Evolutionary conservation across 2,329 filamentous ascomycete species (phyloP).

Genomic region (Epichloe aotearoae): DNA sequence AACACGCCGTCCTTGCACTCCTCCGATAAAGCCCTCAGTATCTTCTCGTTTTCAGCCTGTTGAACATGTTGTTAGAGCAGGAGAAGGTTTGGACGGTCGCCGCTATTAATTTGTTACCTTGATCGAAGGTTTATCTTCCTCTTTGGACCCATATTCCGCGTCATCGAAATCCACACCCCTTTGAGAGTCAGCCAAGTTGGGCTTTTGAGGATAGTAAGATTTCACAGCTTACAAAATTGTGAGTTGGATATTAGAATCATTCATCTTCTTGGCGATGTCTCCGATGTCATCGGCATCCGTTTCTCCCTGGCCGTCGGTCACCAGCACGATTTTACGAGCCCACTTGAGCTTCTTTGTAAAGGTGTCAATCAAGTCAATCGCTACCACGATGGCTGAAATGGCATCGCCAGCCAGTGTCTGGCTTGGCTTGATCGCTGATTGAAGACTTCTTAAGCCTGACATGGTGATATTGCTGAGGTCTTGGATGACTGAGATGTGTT

Average conservation of each 20-base stretch:
- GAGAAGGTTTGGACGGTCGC: background rate
- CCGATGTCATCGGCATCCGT: slow-evolving; percentile 62
- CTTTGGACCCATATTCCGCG: slow-evolving; percentile 75
- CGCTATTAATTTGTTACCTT: slow-evolving; percentile 41
- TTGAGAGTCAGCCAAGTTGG: background rate
- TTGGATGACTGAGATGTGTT: slow-evolving; percentile 72
- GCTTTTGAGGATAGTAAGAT: background rate
- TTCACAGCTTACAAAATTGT: slow-evolving; percentile 52
- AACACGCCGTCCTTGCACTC: slow-evolving; percentile 55
- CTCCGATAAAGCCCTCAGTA: slow-evolving; percentile 51
- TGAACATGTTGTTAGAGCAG: background rate
- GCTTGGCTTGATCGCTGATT: slow-evolving; percentile 52
- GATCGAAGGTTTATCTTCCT: slow-evolving; percentile 62
- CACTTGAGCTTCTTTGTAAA: slow-evolving; percentile 76
- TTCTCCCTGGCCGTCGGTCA: slow-evolving; percentile 66
- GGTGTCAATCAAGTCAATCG: slow-evolving; percentile 69
- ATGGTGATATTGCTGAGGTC: slow-evolving; percentile 48
- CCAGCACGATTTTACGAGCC: slow-evolving; percentile 64
- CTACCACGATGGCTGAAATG: slow-evolving; percentile 76
- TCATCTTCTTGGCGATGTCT: slow-evolving; percentile 60
- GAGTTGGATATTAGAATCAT: slow-evolving; percentile 63
- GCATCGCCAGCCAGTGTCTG: slow-evolving; percentile 61
- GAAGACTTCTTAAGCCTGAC: slow-evolving; percentile 53
- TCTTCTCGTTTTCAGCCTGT: slow-evolving; percentile 51
- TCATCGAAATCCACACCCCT: slow-evolving; percentile 97